Evolutionary conservation across 1,284 basidiomycete species (phyloP), one percentile per base, ranked within the genome.

Genomic region (Tylopilus orsonianus): DNA sequence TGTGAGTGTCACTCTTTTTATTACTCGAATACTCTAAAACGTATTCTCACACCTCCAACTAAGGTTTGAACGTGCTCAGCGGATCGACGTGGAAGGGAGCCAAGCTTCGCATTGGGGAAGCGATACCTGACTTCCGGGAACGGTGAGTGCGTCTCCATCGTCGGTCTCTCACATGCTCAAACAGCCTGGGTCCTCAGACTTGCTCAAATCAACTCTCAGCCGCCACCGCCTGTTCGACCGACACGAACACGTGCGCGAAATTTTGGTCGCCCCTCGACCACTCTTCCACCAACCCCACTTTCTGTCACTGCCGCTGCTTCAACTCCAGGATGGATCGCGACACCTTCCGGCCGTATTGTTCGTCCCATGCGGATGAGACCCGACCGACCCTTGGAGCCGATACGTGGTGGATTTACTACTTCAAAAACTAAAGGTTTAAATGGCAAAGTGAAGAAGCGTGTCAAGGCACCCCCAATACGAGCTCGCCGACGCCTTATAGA

Each of bases 51-150:
- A 2, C 39, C 2, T 41, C 23, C 39, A 32, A 27, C 35, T 42
- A 5, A 90, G 87, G 87, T 67, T 71, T 89, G 64, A 90, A 82
- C 58, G 60, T 81, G 4, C 73, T 91, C 8, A 90, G 85, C 55
- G 88, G 89, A 23, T 80, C 85, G 8, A 87, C 79, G 2, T 91
- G 87, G 85, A 91, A 90, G 67, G 88, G 89, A 14, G 70, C 87
- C n/a, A 88, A 85, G 56, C 67, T 91, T 24, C 77, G 87, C n/a
- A 76, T 91, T 29, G 87, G 87, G 7, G 87, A 90, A 56, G 89
- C 88, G 20, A 86, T 80, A 55, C 82, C 80, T 1, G 83, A 90
- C 64, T 91, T 75, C 59, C 64, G 65, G 6, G 80, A 83, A 59
- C 73, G 81, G 86, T 85, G 27, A 39, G 55, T 9, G 37, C 16